Percentiles rank a stretch among this genome's conserved stretches.
phyloP scores from a whole-genome alignment of 371 early-diverging fungal genomes.

The Syncephalis plumigaleata region DNA sequence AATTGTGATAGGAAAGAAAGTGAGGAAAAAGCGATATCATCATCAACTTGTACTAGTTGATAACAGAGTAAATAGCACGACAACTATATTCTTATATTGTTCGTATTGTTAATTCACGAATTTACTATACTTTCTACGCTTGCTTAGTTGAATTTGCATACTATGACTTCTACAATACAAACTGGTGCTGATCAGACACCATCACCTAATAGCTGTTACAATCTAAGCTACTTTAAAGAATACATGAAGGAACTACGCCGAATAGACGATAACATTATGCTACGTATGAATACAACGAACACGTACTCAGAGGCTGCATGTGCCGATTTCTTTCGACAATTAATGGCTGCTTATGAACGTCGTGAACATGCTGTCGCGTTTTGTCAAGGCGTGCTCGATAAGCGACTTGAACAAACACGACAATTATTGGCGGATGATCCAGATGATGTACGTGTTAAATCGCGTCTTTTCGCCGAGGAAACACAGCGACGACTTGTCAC shows the following conservation, averaged over 20 bases:
- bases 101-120: too few species aligned
- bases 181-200: not conserved
- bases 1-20: too few species aligned
- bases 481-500: slow-evolving; percentile 47
- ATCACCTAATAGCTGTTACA: slow-evolving; percentile 25
- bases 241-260: slow-evolving; percentile 49
- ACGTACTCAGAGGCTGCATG: slow-evolving; percentile 45
- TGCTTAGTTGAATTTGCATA: too few species aligned
- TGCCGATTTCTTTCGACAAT: slow-evolving; percentile 39
- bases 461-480: slow-evolving; percentile 26
- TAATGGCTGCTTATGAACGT: slow-evolving; percentile 41
- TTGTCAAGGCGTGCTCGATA: slow-evolving; percentile 47
- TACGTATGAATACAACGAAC: slow-evolving; percentile 52
- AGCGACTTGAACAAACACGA: slow-evolving; percentile 22
- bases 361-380: slow-evolving; percentile 48
- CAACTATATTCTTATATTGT: too few species aligned
- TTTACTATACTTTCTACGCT: too few species aligned
- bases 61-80: too few species aligned
- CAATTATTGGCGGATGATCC: slow-evolving; percentile 28
- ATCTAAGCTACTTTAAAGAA: slow-evolving; percentile 52
- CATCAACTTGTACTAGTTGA: too few species aligned
- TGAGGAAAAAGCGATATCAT: too few species aligned
- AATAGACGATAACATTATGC: slow-evolving; percentile 67
- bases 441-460: slow-evolving; percentile 25
- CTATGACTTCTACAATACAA: too few species aligned